phyloP scores from a whole-genome alignment of 192 early-diverging fungal genomes.

The Mortierella antarctica region DNA sequence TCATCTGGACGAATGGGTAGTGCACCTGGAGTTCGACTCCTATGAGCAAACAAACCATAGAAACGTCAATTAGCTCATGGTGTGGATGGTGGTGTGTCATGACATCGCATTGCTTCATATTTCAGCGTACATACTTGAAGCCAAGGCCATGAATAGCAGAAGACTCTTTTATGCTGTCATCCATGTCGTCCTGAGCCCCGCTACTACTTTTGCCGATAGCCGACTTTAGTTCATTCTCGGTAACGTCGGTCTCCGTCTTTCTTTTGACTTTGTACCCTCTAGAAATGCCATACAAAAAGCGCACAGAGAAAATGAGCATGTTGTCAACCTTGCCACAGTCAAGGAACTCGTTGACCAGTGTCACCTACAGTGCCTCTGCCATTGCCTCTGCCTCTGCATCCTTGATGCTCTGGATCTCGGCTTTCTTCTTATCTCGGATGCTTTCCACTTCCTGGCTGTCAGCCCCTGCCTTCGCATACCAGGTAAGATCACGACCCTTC shows the following conservation, averaged over 20 bases:
- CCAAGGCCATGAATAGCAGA: slow-evolving; percentile 27
- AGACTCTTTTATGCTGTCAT: slow-evolving; percentile 36
- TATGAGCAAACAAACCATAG: no score
- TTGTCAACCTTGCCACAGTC: not conserved
- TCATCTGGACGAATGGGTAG: no score
- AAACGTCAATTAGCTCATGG: no score
- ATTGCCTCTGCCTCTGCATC: slow-evolving; percentile 70
- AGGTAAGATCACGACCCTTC: slow-evolving; percentile 70
- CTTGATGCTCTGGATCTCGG: slow-evolving; percentile 67
- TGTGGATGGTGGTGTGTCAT: no score
- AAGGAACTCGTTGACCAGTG: not conserved
- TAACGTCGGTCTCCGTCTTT: slow-evolving; percentile 55
- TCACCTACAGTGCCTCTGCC: slow-evolving; percentile 65
- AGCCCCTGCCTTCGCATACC: slow-evolving; percentile 75
- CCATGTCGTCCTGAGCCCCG: slow-evolving; percentile 37
- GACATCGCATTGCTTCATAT: no score
- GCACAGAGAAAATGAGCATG: not conserved
- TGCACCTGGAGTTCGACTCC: no score
- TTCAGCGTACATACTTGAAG: slow-evolving; percentile 23
- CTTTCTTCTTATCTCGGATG: slow-evolving; percentile 25
- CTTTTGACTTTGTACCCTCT: slow-evolving; percentile 59
- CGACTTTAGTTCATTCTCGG: slow-evolving; percentile 58
- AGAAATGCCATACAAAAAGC: not conserved
- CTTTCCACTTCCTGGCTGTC: slow-evolving; percentile 12
- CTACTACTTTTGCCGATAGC: slow-evolving; percentile 49